These are phyloP conservation scores for Polysphondylium violaceum DNA, from an alignment of 78 protist species.

Conservation along the genomic window DNA sequence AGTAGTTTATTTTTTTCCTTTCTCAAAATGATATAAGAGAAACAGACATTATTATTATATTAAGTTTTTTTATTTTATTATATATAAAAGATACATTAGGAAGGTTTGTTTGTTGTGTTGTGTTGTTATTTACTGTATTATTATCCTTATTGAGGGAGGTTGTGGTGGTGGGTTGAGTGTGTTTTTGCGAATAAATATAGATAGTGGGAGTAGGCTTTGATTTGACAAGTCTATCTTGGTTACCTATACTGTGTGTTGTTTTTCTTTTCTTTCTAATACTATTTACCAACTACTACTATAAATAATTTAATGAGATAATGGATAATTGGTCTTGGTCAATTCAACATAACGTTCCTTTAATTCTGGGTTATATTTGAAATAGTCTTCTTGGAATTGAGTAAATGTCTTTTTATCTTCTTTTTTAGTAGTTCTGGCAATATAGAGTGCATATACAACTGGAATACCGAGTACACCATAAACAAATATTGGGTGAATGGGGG, in stretches of 20 bases:
- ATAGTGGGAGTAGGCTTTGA: too few species aligned
- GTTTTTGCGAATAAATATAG: too few species aligned
- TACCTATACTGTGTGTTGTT: neutral
- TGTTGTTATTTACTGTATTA: too few species aligned
- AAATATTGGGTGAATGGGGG: slow-evolving; percentile 4
- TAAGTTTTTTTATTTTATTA: too few species aligned
- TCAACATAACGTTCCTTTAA: neutral
- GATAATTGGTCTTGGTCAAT: slow-evolving; percentile 1
- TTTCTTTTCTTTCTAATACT: too few species aligned
- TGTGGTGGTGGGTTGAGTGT: too few species aligned
- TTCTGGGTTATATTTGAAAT: slow-evolving; percentile 12
- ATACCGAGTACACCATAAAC: neutral
- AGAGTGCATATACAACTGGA: neutral
- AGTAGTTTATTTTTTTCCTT: neutral
- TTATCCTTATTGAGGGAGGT: too few species aligned
- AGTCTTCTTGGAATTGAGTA: neutral
- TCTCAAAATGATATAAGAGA: neutral
- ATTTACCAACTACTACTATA: too few species aligned
- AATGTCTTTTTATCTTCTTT: neutral
- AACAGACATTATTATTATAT: too few species aligned
- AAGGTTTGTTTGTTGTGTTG: too few species aligned
- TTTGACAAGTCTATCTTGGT: too few species aligned
- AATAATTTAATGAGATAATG: slow-evolving; percentile 16
- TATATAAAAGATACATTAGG: too few species aligned
- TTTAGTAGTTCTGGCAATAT: neutral